A percentile compares a stretch with the other conserved stretches of the same genome.
These are phyloP conservation scores for Andrographis paniculata DNA, from an alignment of 305 asterid genomes.

Conservation along the genomic window DNA sequence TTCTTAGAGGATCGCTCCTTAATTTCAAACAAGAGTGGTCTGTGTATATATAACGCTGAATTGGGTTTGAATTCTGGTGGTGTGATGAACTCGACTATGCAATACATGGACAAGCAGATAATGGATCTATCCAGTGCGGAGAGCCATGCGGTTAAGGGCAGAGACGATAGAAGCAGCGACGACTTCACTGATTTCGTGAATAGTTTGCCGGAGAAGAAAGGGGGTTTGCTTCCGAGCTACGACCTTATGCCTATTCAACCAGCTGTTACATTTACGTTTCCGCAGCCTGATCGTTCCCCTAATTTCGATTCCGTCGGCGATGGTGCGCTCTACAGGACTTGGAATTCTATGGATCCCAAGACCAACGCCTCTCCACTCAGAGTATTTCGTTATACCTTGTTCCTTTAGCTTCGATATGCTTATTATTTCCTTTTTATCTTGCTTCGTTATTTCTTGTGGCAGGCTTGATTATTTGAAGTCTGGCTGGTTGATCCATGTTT, in stretches of 20 bases:
- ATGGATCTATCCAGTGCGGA: too few relatives aligned
- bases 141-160: not conserved
- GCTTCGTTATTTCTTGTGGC: not conserved
- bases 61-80: too few relatives aligned
- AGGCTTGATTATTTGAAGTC: constrained; percentile 4
- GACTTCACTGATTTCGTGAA: not conserved
- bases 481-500: constrained; percentile 9
- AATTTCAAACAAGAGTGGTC: too few relatives aligned
- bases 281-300: constrained; percentile 26
- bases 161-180: not conserved
- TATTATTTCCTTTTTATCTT: not conserved
- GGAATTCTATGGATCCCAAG: constrained; percentile 65
- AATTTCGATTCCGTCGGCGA: constrained; percentile 38
- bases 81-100: too few relatives aligned
- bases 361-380: constrained; percentile 35
- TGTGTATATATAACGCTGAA: too few relatives aligned
- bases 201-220: not conserved
- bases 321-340: constrained; percentile 37
- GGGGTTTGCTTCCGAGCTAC: not conserved
- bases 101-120: not conserved
- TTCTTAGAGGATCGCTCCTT: too few relatives aligned
- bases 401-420: not conserved
- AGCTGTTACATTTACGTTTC: constrained; percentile 23
- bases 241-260: constrained; percentile 24
- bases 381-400: constrained; percentile 33